phyloP scores from a whole-genome alignment of 2,329 filamentous ascomycete genomes.

The Ophiosphaerella narmari region DNA sequence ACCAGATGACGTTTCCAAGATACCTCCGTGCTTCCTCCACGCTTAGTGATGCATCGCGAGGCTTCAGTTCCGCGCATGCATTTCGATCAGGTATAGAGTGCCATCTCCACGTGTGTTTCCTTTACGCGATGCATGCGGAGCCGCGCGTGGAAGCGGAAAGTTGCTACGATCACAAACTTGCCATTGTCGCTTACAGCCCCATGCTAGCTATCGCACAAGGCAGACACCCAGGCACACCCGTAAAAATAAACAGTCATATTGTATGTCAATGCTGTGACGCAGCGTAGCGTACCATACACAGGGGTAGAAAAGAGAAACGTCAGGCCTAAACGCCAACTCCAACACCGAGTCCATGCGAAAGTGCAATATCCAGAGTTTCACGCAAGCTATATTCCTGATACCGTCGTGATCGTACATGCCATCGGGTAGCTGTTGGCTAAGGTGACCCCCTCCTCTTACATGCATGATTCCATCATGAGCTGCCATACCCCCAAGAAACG shows the following conservation, averaged over 20 bases:
- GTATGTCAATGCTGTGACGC: conserved; percentile 2
- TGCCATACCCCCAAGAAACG: conserved; percentile 20
- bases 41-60: conserved; percentile 8
- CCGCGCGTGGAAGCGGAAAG: background rate
- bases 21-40: conserved; percentile 1
- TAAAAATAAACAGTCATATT: conserved; percentile 15
- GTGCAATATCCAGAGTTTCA: conserved; percentile 17
- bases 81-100: conserved; percentile 4
- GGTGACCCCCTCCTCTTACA: conserved; percentile 7
- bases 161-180: background rate
- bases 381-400: conserved; percentile 15
- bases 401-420: conserved; percentile 32
- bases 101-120: background rate
- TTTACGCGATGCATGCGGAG: background rate
- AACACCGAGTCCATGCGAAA: conserved; percentile 20
- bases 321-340: background rate
- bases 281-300: background rate
- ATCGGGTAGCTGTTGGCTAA: conserved; percentile 4
- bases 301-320: conserved; percentile 1
- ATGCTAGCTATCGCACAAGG: conserved; percentile 13
- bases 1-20: conserved; percentile 19
- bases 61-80: conserved; percentile 4
- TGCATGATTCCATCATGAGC: conserved; percentile 7
- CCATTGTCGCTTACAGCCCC: conserved; percentile 4
- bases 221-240: conserved; percentile 14